Base-by-base conservation (phyloP, 495 filamentous ascomycete species). In the Lepraria neglecta region DNA sequence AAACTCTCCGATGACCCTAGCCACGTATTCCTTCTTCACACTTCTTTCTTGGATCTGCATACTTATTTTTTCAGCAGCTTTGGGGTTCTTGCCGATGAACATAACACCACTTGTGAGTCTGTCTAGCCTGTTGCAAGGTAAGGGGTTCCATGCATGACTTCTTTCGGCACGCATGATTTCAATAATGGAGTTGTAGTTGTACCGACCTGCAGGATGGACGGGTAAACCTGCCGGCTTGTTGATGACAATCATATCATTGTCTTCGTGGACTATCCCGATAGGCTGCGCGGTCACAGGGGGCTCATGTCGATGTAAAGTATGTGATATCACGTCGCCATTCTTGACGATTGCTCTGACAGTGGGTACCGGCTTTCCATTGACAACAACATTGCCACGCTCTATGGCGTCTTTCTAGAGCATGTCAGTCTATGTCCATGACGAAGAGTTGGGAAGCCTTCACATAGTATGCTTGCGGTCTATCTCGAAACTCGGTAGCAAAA, bases 141-240 rank as follows among this genome's bases (percentile, higher is more conserved):
- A 76, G 0, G 92, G 89, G 56, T 87, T 76, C 73, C 82, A 95
- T 9, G 75, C 75, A n/a, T 79, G 72, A 9, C 83, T 80, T 56
- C 90, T 78, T 69, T 96, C 86, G 4, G 87, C 78, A 62, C 88
- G 87, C 80, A 98, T 85, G 64, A 98, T 96, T 76, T 98, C 92
- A 24, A 96, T 79, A 45, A 98, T 79, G 2, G 89, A 88, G 73
- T 98, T 97, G 78, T 87, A 95, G 72, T 92, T 88, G 74, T 98
- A 98, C 24, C 94, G 85, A 14, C 94, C 94, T 12, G 94, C 92
- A 17, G 94, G 86, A 73, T 98, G 94, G 0, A 98, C 94, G 0
- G 94, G 94, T 21, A 98, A 81, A 12, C 94, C 94, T 24, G 94
- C 86, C 1, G 94, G 94, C 74, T 98, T 98, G 75, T 96, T 91